These are phyloP conservation scores for Geosmithia putterillii DNA, from an alignment of 2,329 filamentous ascomycete species.

Conservation along the genomic window DNA sequence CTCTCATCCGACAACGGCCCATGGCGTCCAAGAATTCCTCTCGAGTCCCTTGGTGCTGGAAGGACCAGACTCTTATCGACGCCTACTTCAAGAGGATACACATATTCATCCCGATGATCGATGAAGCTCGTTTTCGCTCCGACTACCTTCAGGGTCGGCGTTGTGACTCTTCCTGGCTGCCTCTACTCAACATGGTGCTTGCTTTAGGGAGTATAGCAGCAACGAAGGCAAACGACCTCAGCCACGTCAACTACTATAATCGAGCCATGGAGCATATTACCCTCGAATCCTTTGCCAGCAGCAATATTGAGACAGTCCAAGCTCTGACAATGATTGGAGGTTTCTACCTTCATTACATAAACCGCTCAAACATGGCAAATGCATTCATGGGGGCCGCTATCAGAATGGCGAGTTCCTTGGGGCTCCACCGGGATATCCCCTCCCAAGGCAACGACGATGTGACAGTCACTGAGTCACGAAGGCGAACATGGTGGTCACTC, in stretches of 20 bases:
- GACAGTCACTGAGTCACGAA: conserved; percentile 36
- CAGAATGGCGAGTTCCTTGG: conserved; percentile 59
- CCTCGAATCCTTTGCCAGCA: conserved; percentile 36
- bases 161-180: conserved; percentile 58
- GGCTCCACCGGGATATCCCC: conserved; percentile 48
- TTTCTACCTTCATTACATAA: conserved; percentile 65
- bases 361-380: conserved; percentile 63
- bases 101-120: conserved; percentile 60
- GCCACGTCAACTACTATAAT: conserved; percentile 58
- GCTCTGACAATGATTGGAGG: conserved; percentile 45
- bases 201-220: conserved; percentile 62
- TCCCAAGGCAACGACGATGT: conserved; percentile 3
- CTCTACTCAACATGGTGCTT: conserved; percentile 64
- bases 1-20: conserved; percentile 27
- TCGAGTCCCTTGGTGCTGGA: conserved; percentile 44
- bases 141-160: conserved; percentile 43
- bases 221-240: conserved; percentile 50
- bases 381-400: conserved; percentile 57
- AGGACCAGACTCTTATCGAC: conserved; percentile 57
- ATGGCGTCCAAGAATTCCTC: conserved; percentile 32
- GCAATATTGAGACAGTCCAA: conserved; percentile 11
- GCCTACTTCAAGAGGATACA: conserved; percentile 68
- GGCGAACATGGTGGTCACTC: conserved; percentile 63
- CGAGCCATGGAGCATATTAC: conserved; percentile 54
- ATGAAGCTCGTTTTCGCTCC: conserved; percentile 57